Percentiles rank a stretch among this genome's conserved stretches.
phyloP scores from a whole-genome alignment of 1,284 basidiomycete genomes.

The Ustilago loliicola region DNA sequence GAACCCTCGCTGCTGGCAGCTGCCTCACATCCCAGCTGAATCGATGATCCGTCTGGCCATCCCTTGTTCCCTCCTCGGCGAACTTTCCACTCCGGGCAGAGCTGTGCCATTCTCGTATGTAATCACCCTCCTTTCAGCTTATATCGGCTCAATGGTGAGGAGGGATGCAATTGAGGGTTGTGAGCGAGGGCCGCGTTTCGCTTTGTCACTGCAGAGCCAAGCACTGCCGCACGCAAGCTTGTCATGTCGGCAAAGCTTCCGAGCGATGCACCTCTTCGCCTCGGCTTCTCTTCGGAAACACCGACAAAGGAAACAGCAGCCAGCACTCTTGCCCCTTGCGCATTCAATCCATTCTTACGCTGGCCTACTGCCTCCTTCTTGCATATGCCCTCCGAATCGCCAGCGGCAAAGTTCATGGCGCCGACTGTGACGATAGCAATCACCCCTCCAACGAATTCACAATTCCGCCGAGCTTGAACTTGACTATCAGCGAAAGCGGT shows the following conservation, averaged over 20 bases:
- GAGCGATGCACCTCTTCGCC: conserved; percentile 14
- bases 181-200: neutral
- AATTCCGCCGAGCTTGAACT: neutral
- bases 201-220: conserved; percentile 15
- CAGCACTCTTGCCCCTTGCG: neutral
- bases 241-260: conserved; percentile 17
- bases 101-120: neutral
- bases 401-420: neutral
- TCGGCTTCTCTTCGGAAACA: conserved; percentile 1
- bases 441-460: neutral
- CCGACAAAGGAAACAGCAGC: neutral
- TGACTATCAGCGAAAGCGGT: neutral
- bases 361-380: neutral
- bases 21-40: neutral
- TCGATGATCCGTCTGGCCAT: conserved; percentile 6
- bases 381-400: neutral
- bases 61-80: conserved; percentile 17
- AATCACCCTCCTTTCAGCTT: too few relatives aligned
- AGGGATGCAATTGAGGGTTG: conserved; percentile 3
- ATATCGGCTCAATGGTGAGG: neutral
- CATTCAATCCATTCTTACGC: conserved; percentile 6
- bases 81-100: conserved; percentile 13
- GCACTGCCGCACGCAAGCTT: conserved; percentile 7
- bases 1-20: conserved; percentile 10
- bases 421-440: neutral